These are phyloP conservation scores for Cerioporus squamosus DNA, from an alignment of 1,284 basidiomycete species.

Conservation along the genomic window DNA sequence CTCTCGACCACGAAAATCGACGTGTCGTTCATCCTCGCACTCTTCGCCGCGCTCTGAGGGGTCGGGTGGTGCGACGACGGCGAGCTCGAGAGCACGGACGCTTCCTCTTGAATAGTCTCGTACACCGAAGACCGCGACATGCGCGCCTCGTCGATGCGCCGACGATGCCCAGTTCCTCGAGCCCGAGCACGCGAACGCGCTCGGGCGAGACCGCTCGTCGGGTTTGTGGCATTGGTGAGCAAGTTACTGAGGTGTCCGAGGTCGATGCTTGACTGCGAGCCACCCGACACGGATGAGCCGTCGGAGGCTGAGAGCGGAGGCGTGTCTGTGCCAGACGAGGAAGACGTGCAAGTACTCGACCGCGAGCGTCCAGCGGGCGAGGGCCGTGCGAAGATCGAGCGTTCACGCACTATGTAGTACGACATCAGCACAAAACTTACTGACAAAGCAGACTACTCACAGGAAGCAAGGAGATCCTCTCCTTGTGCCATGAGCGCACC, in stretches of 20 bases:
- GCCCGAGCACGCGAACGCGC: slow-evolving; percentile 43
- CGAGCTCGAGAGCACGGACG: slow-evolving; percentile 40
- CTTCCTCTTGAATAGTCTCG: slow-evolving; percentile 79
- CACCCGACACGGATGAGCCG: slow-evolving; percentile 65
- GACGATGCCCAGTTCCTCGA: slow-evolving; percentile 68
- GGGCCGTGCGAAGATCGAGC: slow-evolving; percentile 63
- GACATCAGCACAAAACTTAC: slow-evolving; percentile 16
- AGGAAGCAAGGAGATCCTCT: slow-evolving; percentile 57
- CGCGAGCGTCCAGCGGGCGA: slow-evolving; percentile 56
- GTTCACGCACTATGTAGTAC: slow-evolving; percentile 45
- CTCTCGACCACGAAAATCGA: slow-evolving; percentile 61
- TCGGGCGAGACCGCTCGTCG: slow-evolving; percentile 40
- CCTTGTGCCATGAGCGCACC: slow-evolving; percentile 64
- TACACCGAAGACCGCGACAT: slow-evolving; percentile 72
- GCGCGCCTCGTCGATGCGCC: slow-evolving; percentile 64
- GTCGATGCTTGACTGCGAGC: slow-evolving; percentile 78
- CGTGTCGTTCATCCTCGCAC: slow-evolving; percentile 30
- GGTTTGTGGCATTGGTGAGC: slow-evolving; percentile 51
- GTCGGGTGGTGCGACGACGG: slow-evolving; percentile 37
- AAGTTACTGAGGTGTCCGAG: slow-evolving; percentile 59
- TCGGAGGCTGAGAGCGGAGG: slow-evolving; percentile 71
- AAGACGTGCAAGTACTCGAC: slow-evolving; percentile 65
- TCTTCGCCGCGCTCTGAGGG: slow-evolving; percentile 19
- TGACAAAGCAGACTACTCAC: slow-evolving; percentile 42
- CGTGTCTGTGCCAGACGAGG: slow-evolving; percentile 68